These are phyloP conservation scores for Polyplosphaeria fusca DNA, from an alignment of 495 filamentous ascomycete species.

Conservation along the genomic window DNA sequence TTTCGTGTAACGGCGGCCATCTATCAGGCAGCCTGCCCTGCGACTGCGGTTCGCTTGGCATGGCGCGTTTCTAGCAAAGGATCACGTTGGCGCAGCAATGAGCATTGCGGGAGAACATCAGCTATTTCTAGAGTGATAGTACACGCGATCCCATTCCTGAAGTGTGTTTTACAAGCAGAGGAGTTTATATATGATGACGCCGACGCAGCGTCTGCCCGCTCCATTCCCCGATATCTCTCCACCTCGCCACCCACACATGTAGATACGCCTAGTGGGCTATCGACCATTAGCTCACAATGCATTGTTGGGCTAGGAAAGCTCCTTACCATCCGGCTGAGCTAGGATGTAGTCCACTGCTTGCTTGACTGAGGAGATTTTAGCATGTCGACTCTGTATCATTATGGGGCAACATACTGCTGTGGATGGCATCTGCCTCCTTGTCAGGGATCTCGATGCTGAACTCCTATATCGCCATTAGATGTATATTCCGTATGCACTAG, in stretches of 20 bases:
- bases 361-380: conserved; percentile 64
- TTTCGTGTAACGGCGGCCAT: conserved; percentile 13
- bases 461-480: conserved; percentile 61
- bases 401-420: conserved; percentile 73
- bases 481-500: not conserved
- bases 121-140: conserved; percentile 2
- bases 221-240: conserved; percentile 19
- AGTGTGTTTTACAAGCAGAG: conserved; percentile 32
- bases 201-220: not conserved
- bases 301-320: not conserved
- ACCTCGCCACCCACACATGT: not conserved
- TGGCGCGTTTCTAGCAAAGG: not conserved
- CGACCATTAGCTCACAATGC: conserved; percentile 24
- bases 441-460: conserved; percentile 99
- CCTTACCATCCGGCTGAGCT: conserved; percentile 80
- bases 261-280: conserved; percentile 38
- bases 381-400: not conserved
- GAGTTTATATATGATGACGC: conserved; percentile 31
- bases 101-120: not conserved
- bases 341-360: conserved; percentile 95
- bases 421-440: conserved; percentile 95
- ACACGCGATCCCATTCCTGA: conserved; percentile 17
- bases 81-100: not conserved
- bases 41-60: conserved; percentile 14
- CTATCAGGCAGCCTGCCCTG: not conserved